These are phyloP conservation scores for Chalciporus sphaerocephalus DNA, from an alignment of 768 basidiomycete genomes.

Conservation along the genomic window DNA sequence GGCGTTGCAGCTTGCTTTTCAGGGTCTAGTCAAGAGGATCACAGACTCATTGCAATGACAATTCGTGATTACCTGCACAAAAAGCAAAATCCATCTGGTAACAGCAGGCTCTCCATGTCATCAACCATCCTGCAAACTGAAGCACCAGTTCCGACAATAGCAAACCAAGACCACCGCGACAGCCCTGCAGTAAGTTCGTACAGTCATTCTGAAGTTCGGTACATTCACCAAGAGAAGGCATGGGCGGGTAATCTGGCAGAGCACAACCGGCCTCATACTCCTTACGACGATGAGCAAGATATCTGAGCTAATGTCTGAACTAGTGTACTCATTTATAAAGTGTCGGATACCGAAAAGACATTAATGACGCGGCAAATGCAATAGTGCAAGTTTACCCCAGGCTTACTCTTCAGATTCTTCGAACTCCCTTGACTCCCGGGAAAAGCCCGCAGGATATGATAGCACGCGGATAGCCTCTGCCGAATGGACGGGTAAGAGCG, in stretches of 20 bases:
- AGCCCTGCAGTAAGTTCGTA: conserved; percentile 28
- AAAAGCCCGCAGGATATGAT: conserved; percentile 27
- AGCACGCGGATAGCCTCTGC: conserved; percentile 56
- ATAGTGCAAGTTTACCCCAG: neutral
- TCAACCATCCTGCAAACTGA: conserved; percentile 28
- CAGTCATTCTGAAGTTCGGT: conserved; percentile 24
- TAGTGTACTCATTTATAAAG: conserved; percentile 2
- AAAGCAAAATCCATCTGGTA: conserved; percentile 30
- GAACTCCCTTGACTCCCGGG: conserved; percentile 6
- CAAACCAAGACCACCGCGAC: conserved; percentile 29
- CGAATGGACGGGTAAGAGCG: conserved; percentile 6
- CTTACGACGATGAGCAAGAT: conserved; percentile 39
- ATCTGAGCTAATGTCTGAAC: conserved; percentile 24
- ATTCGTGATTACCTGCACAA: conserved; percentile 71
- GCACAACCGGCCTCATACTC: conserved; percentile 35
- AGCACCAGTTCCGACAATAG: conserved; percentile 26
- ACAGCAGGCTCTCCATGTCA: conserved; percentile 18
- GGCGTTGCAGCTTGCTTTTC: conserved; percentile 76
- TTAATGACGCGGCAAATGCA: neutral
- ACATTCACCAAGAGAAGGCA: conserved; percentile 28
- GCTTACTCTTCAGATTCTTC: neutral
- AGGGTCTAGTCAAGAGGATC: conserved; percentile 77
- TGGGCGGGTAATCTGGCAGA: conserved; percentile 35
- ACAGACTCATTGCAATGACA: conserved; percentile 59
- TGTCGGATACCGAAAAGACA: neutral